Percentiles rank a stretch among this genome's conserved stretches.
These are phyloP conservation scores for Macrophomina pseudophaseolina DNA, from an alignment of 2,329 filamentous ascomycete genomes.

Conservation along the genomic window DNA sequence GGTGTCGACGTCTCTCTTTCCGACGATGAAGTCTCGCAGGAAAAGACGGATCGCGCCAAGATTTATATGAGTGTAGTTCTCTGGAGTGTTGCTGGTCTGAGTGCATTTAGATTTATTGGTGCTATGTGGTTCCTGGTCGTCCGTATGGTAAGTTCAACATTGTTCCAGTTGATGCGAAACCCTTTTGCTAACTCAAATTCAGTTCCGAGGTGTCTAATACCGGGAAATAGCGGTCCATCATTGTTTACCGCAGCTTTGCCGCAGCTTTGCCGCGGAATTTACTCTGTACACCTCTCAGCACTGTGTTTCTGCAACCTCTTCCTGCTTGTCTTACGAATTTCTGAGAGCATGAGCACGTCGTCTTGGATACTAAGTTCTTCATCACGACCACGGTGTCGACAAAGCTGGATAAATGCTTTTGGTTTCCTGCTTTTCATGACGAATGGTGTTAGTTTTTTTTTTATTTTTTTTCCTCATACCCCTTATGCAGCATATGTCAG, in stretches of 20 bases:
- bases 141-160: slow-evolving; percentile 41
- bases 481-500: slow-evolving; percentile 24
- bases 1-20: slow-evolving; percentile 67
- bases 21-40: slow-evolving; percentile 34
- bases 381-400: slow-evolving; percentile 14
- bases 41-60: slow-evolving; percentile 65
- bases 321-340: slow-evolving; percentile 2
- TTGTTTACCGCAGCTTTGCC: no score
- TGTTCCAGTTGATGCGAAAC: slow-evolving; percentile 26
- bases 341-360: slow-evolving; percentile 2
- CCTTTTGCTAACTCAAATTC: slow-evolving; percentile 27
- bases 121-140: slow-evolving; percentile 87
- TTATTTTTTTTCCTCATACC: slow-evolving; percentile 6
- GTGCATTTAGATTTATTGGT: slow-evolving; percentile 84
- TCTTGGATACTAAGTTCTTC: slow-evolving; percentile 19
- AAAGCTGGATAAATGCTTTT: background rate
- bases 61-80: slow-evolving; percentile 87
- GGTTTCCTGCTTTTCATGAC: slow-evolving; percentile 17
- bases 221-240: no score
- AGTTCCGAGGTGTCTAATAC: slow-evolving; percentile 30
- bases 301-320: background rate
- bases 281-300: background rate
- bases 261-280: background rate
- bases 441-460: background rate
- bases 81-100: slow-evolving; percentile 86